A percentile compares a stretch with the other conserved stretches of the same genome.
Evolutionary conservation across 345 rosid species (phyloP).

Genomic region (Dovyalis caffra): DNA sequence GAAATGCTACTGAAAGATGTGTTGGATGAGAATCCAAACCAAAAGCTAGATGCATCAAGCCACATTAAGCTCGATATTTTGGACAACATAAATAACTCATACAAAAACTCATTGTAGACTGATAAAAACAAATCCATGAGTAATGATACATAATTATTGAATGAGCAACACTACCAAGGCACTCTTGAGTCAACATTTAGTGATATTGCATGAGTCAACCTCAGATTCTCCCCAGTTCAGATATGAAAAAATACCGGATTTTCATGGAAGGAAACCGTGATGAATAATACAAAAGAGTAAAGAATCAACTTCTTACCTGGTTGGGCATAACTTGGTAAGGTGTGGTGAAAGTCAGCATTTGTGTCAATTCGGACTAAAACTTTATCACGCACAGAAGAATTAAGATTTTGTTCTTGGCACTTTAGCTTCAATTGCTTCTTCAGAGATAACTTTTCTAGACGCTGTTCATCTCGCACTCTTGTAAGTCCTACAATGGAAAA

Average conservation of each 20-base stretch:
- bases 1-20: not conserved
- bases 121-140: not conserved
- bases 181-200: not conserved
- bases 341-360: constrained; percentile 43
- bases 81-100: not conserved
- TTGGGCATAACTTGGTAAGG: constrained; percentile 43
- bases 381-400: constrained; percentile 44
- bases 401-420: constrained; percentile 74
- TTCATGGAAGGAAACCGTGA: not conserved
- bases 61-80: no score
- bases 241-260: not conserved
- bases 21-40: not conserved
- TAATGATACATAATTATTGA: not conserved
- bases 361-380: constrained; percentile 49
- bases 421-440: constrained; percentile 91
- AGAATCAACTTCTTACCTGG: constrained; percentile 39
- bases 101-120: not conserved
- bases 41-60: not conserved
- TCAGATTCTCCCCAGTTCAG: not conserved
- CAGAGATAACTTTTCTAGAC: constrained; percentile 67
- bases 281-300: not conserved
- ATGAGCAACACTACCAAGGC: not conserved
- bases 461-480: constrained; percentile 47
- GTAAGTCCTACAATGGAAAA: constrained; percentile 50
- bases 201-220: not conserved